Base-by-base conservation (phyloP, 192 early-diverging fungal species). In the Gigaspora rosea region DNA sequence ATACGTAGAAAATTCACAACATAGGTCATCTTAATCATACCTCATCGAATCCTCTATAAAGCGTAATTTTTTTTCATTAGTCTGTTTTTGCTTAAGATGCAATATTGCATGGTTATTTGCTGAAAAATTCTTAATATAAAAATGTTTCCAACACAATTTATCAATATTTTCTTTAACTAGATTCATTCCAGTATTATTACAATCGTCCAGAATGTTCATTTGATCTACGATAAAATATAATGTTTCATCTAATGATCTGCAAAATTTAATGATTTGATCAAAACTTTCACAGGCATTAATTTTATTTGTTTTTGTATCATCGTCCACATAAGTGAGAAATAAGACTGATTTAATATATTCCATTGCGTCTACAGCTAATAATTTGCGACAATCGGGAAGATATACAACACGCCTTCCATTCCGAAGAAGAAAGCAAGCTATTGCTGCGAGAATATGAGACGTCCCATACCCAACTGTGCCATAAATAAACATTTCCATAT, bases 181-280 rank as follows among this genome's bases (percentile, higher is more conserved):
- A 16, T 32, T 46, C 46, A 46, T 8, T 18, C 33, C 32, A 47
- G 32, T 46, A 46, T 66, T 7, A 66, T 47, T 32, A 36, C 9
- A 10, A 22, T 74, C 54, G 61, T 74, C 56, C 54, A 74, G 22
- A 62, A 57, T 0, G 32, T 74, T 74, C 32, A 61, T 52, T 62
- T 74, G 56, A 33, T 74, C 73, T 12, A 75, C 27, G 4, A 75
- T 75, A 47, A 75, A 75, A 75, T 75, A 75, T 75, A 63, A 52
- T 9, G 0, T 46, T 10, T 57, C n/a, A n/a, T 73, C 32, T 20
- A 75, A 48, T 63, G 4, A 35, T 47, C 9, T 46, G 47, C 73
- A 75, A 63, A 75, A 74, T 22, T 4, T 20, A n/a, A 22, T 13
- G 18, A 74, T 74, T 20, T 63, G 15, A 35, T 75, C 35, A 58